Base-by-base conservation (phyloP, 2,329 filamentous ascomycete genomes). In the Phialocephala sp. region DNA sequence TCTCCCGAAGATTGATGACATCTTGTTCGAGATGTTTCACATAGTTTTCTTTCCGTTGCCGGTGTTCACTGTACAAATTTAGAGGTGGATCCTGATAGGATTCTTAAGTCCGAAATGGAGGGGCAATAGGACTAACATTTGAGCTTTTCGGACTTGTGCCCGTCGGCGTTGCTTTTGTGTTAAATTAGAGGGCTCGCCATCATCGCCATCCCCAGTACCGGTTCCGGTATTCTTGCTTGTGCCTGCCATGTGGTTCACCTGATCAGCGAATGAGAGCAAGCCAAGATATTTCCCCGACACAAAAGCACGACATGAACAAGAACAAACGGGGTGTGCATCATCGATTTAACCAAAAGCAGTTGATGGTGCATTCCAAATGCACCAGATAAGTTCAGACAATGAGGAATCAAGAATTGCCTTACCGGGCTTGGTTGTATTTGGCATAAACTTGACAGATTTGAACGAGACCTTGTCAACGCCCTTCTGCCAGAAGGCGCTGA, bases 91-190 rank as follows among this genome's bases (percentile, higher is more conserved):
- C 52, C 50, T 36, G 15, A 35, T 56, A 36, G 37, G 27, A 50
- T n/a, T 57, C 47, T n/a, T 37, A 37, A 36, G 18, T 15, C 45
- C 45, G 50, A 15, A 14, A 20, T 20, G 15, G 24, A 15, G 14
- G 24, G 2, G 45, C 22, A 35, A n/a, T 18, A 4, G 14, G 50
- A 8, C 66, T 52, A 12, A 75, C 73, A 71, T 72, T 61, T 75
- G 73, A 45, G 73, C 73, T 62, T 71, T 74, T 57, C 73, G 67
- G n/a, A 75, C 73, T 64, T 75, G 73, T 24, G 70, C 70, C 50
- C 72, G 65, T 27, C 73, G 67, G 39, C 71, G 67, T 66, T 74
- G 69, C 60, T 74, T 75, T 22, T 68, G 70, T 39, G 66, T 55
- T 24, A 69, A 12, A 24, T 64, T 60, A 15, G 71, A 59, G 1